Base-by-base conservation (phyloP, 192 early-diverging fungal species). In the Hyaloraphidium curvatum region DNA sequence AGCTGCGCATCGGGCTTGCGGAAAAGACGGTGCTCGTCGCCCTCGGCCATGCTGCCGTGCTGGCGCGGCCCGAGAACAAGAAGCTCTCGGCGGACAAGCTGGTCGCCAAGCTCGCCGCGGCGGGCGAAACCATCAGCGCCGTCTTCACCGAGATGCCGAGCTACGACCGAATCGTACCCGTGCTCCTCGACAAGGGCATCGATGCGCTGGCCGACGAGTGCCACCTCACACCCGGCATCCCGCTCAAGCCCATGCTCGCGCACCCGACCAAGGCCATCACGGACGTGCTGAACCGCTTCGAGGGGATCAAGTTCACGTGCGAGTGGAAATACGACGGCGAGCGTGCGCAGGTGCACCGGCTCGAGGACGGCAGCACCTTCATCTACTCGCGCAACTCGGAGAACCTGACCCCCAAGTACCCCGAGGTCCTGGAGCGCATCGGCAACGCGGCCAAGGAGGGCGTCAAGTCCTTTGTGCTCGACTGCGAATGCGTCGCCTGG, bases 401-500 rank as follows among this genome's bases (percentile, higher is more conserved):
- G 64, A 87, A 96, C 62, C 78, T 91, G 73, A 83, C 85, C 21
- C 68, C 50, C 28, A 92, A 90, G 59, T 99, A 91, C 58, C 91
- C 91, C 0, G 96, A 99, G 66, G 79, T 99, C 55, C 80, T 94
- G 54, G 75, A 72, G 27, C 70, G 78, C 14, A 60, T 91, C 30
- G 64, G 67, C 23, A 79, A 80, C 68, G 87, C 83, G 40, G 54
- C 70, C 21, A 80, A 79, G 31, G 26, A 65, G 2, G 60, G 61
- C 27, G 86, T 82, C 19, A 82, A 55, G 9, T 87, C 83, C 7
- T 99, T 96, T 74, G 89, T 99, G 11, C 68, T 99, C 25, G 96
- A 99, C 62, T 92, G 90, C 62, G 96, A 99, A 63, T 90, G 87
- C n/a, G 96, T 99, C 3, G 96, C 93, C 21, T 99, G 93, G 93